Evolutionary conservation across 1,284 basidiomycete genomes (phyloP).

Genomic region (Marasmius oreades): DNA sequence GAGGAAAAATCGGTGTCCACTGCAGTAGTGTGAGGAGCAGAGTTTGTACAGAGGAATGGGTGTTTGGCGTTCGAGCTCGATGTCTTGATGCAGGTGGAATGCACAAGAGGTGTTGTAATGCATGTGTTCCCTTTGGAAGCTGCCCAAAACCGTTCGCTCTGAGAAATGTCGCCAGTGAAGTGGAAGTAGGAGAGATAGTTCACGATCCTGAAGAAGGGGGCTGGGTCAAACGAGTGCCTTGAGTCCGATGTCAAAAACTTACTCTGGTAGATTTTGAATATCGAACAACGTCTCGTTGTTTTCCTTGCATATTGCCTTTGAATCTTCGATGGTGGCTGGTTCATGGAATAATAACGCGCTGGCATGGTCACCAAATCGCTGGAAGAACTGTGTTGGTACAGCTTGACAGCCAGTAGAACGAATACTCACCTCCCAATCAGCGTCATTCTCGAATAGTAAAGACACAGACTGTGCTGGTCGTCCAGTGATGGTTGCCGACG

Average conservation of each 20-base stretch:
- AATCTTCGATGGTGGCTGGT: constrained; percentile 11
- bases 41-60: constrained; percentile 20
- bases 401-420: not conserved
- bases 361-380: constrained; percentile 15
- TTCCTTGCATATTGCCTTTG: constrained; percentile 13
- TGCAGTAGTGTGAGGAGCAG: constrained; percentile 17
- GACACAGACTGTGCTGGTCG: constrained; percentile 9
- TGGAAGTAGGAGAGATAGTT: constrained; percentile 16
- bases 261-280: constrained; percentile 1
- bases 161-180: constrained; percentile 10
- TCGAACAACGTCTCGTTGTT: constrained; percentile 16
- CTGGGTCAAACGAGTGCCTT: not conserved
- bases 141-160: constrained; percentile 11
- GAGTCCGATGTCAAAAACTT: not conserved
- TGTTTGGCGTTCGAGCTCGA: not conserved
- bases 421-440: constrained; percentile 19
- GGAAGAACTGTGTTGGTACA: not conserved
- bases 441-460: constrained; percentile 20
- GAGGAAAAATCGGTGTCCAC: constrained; percentile 20
- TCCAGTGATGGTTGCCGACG: too few species aligned
- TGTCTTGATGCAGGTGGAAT: not conserved
- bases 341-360: constrained; percentile 19
- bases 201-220: constrained; percentile 5
- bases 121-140: not conserved
- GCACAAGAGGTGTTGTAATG: not conserved